Base-by-base conservation (phyloP, 2,329 filamentous ascomycete genomes). In the Nigrospora sphaerica region DNA sequence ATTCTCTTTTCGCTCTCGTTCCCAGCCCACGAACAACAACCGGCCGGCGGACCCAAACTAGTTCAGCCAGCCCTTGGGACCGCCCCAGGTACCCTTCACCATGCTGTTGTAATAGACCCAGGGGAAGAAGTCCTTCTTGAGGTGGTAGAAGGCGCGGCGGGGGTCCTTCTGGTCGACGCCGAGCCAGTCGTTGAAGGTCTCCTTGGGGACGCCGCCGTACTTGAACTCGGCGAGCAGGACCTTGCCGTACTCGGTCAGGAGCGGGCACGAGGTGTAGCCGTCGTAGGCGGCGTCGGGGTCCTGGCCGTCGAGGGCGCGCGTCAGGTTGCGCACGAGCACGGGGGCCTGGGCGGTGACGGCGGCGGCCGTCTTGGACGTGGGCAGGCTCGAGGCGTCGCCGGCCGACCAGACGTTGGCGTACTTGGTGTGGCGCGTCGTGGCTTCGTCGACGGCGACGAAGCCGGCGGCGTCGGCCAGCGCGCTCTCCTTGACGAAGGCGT, bases 141-240 rank as follows among this genome's bases (percentile, higher is more conserved):
- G 49, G 50, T 70, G 61, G 48, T 70, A 72, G 52, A 65, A 72
- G 2, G 59, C 50, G 23, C 62, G 53, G 1, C 57, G 57, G 0
- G 70, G 70, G n/a, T 55, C 56, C 35, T 63, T 64, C 57, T 73
- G 70, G 49, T 66, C 65, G 16, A 63, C 61, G 16, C 63, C 48
- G 35, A 62, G 52, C 28, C 46, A 39, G 17, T 45, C 41, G 31
- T 54, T 61, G 46, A 73, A 73, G 0, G 69, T 72, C 63, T 73
- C 70, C 52, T 70, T 65, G 12, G 70, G 69, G 39, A 67, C 63
- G 31, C 68, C 69, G 32, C 66, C 69, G 46, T 73, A 73, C 60
- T 70, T 71, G 61, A 73, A 73, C 61, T 73, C 70, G 52, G 66
- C 68, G 44, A 73, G 65, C 63, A 73, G 65, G 34, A 73, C 64